phyloP scores from a whole-genome alignment of 1,284 basidiomycete species.

The Trametes pubescens region DNA sequence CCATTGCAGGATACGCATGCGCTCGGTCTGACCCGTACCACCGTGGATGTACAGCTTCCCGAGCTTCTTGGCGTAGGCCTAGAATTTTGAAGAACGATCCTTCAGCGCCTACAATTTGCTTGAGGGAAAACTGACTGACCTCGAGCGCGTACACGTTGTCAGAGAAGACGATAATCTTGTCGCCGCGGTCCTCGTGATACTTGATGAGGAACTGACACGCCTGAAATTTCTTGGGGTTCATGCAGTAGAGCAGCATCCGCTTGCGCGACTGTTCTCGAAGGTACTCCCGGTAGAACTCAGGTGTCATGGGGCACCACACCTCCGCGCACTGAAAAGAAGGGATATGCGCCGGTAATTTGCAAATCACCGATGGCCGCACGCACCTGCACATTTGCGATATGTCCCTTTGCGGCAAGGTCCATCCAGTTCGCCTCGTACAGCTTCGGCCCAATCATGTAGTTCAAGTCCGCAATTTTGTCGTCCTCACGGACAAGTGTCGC shows the following conservation, averaged over 20 bases:
- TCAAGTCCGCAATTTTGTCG: slow-evolving; percentile 98
- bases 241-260: slow-evolving; percentile 97
- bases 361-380: slow-evolving; percentile 30
- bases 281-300: slow-evolving; percentile 99
- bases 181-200: slow-evolving; percentile 96
- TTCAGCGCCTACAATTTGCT: background rate
- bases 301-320: slow-evolving; percentile 99
- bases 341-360: slow-evolving; percentile 3
- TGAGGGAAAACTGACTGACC: slow-evolving; percentile 51
- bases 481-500: slow-evolving; percentile 99
- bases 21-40: slow-evolving; percentile 94
- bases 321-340: slow-evolving; percentile 82
- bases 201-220: slow-evolving; percentile 99
- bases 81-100: slow-evolving; percentile 5
- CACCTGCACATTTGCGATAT: slow-evolving; percentile 99
- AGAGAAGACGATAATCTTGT: slow-evolving; percentile 99
- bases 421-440: slow-evolving; percentile 99
- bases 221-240: slow-evolving; percentile 99
- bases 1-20: slow-evolving; percentile 93
- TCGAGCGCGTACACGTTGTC: slow-evolving; percentile 98
- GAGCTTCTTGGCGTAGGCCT: slow-evolving; percentile 96
- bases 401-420: slow-evolving; percentile 99
- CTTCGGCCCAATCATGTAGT: slow-evolving; percentile 99
- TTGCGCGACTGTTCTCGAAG: slow-evolving; percentile 92
- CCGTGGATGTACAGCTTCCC: slow-evolving; percentile 97